Base-by-base conservation (phyloP, 2,329 filamentous ascomycete genomes). In the Pseudohalonectria lignicola region DNA sequence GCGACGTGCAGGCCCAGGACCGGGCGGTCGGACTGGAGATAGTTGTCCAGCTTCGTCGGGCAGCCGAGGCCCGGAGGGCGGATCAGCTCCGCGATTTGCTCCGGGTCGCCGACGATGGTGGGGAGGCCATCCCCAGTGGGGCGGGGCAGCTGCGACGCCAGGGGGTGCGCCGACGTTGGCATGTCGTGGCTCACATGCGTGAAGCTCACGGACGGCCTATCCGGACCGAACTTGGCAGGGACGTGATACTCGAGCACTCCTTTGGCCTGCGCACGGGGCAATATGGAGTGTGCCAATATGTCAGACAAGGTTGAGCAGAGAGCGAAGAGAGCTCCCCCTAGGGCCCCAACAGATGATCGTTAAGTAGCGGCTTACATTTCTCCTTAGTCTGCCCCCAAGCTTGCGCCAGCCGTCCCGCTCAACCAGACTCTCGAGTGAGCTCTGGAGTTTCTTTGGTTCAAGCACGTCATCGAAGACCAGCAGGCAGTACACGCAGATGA, bases 401-500 rank as follows among this genome's bases (percentile, higher is more conserved):
- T 65, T 66, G 20, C 54, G 56, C 67, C 66, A 71, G 25, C 62
- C 61, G 1, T 59, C 61, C 7, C 55, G 59, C 11, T 62, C 53
- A 7, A 70, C 43, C 12, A 71, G 47, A 12, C 44, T 48, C 9
- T 50, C 47, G 2, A 71, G 48, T 1, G 63, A 47, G 5, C 31
- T 38, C 2, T 51, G 49, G 2, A 71, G 51, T 32, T 53, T 62
- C 0, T 59, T 45, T 0, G 56, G 44, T 39, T 71, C 64, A 4
- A 71, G 55, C 2, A 67, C 62, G 41, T 65, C 60, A 41, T 70
- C 59, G 44, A 69, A 71, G 4, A 53, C 51, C 21, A 68, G 51
- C 1, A 56, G 56, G 51, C 51, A 58, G 17, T 46, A 47, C 2
- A 62, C 21, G 4, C 56, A 37, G 30, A 57, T 50, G 9, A 42